These are phyloP conservation scores for Botryotinia globosa DNA, from an alignment of 2,329 filamentous ascomycete genomes.

Conservation along the genomic window DNA sequence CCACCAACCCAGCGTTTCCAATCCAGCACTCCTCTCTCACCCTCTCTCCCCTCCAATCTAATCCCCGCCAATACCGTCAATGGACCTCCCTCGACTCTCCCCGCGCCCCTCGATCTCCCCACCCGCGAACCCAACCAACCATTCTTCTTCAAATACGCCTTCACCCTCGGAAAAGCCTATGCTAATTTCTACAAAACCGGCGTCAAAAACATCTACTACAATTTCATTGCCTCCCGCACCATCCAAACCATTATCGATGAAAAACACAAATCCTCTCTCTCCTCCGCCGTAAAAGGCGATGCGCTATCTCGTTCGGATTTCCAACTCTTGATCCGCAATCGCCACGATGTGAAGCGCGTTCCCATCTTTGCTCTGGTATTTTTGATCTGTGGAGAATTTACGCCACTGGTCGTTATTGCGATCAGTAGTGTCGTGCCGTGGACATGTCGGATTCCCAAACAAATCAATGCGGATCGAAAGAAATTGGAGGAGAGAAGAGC, in stretches of 20 bases:
- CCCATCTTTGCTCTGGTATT: slow-evolving; percentile 76
- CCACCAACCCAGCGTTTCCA: slow-evolving; percentile 41
- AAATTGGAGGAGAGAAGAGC: slow-evolving; percentile 52
- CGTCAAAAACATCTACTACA: slow-evolving; percentile 69
- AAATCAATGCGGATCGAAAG: slow-evolving; percentile 59
- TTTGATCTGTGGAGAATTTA: slow-evolving; percentile 79
- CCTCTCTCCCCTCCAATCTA: background rate
- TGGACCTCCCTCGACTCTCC: slow-evolving; percentile 69
- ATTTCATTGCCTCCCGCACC: slow-evolving; percentile 49
- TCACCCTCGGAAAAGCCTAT: slow-evolving; percentile 65
- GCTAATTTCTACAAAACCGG: slow-evolving; percentile 84
- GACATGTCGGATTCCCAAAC: slow-evolving; percentile 78
- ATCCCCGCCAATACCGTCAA: slow-evolving; percentile 51
- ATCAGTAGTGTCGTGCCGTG: slow-evolving; percentile 70
- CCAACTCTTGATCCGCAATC: slow-evolving; percentile 65
- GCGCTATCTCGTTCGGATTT: slow-evolving; percentile 62
- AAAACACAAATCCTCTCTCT: slow-evolving; percentile 39
- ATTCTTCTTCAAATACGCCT: slow-evolving; percentile 39
- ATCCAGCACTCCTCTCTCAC: slow-evolving; percentile 37
- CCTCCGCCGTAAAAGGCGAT: slow-evolving; percentile 36
- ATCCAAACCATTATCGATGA: slow-evolving; percentile 50
- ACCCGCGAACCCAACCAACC: slow-evolving; percentile 47
- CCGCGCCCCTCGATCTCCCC: slow-evolving; percentile 66
- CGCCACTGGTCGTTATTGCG: slow-evolving; percentile 72
- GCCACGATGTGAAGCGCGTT: slow-evolving; percentile 71